Percentiles rank a stretch among this genome's conserved stretches.
phyloP scores from a whole-genome alignment of 352 stramenopile genomes.

The Peronosclerospora sorghi region DNA sequence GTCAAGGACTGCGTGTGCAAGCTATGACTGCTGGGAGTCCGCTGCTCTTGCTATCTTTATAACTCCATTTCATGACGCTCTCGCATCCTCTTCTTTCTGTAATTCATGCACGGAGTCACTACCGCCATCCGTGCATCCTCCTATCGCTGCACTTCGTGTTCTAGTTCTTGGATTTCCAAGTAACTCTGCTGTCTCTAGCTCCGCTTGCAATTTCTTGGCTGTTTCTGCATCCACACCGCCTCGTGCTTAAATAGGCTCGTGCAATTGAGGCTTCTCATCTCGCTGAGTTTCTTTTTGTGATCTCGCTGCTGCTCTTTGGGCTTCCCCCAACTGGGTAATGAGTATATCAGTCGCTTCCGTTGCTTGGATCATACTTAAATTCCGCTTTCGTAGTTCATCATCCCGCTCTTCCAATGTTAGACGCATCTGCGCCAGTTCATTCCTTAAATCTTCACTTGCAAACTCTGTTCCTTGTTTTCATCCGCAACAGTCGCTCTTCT shows the following conservation, averaged over 20 bases:
- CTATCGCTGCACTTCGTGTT: constrained; percentile 2
- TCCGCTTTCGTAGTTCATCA: too few species aligned
- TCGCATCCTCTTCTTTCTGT: constrained; percentile 11
- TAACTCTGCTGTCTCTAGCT: not conserved
- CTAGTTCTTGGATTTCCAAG: constrained; percentile 22
- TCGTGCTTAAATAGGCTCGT: constrained; percentile 15
- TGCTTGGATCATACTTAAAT: constrained; percentile 49
- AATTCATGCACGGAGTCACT: constrained; percentile 25
- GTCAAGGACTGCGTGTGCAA: too few species aligned
- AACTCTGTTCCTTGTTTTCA: too few species aligned
- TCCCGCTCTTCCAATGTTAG: constrained; percentile 14
- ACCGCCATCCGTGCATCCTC: constrained; percentile 2
- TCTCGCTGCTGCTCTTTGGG: not conserved
- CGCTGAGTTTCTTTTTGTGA: constrained; percentile 14
- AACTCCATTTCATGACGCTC: constrained; percentile 27
- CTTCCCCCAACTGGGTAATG: constrained; percentile 26
- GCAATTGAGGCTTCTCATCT: constrained; percentile 21
- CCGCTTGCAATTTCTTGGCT: not conserved
- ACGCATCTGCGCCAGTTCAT: constrained; percentile 42
- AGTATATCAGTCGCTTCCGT: constrained; percentile 47
- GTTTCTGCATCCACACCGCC: constrained; percentile 27
- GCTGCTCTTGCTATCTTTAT: constrained; percentile 16
- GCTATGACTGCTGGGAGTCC: too few species aligned
- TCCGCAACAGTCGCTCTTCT: too few species aligned
- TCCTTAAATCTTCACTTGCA: too few species aligned